These are phyloP conservation scores for Diplodia mutila DNA, from an alignment of 2,329 filamentous ascomycete species.

Conservation along the genomic window DNA sequence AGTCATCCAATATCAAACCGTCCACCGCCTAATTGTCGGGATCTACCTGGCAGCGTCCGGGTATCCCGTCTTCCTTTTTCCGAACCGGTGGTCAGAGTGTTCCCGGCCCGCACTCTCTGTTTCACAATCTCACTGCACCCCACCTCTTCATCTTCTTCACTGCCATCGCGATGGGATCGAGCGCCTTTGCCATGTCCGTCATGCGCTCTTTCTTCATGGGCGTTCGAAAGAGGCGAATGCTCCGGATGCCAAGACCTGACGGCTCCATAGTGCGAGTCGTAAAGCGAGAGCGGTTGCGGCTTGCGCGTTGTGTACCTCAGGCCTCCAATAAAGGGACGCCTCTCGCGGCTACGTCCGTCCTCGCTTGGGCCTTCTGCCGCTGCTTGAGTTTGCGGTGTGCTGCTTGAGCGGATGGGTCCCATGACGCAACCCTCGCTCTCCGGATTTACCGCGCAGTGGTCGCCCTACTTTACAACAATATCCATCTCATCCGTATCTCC, in stretches of 20 bases:
- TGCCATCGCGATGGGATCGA: background rate
- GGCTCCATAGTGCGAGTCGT: constrained; percentile 12
- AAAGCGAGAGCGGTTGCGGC: background rate
- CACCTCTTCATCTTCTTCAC: background rate
- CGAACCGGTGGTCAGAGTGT: constrained; percentile 12
- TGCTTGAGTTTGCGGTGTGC: background rate
- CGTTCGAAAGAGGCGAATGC: constrained; percentile 1
- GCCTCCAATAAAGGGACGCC: constrained; percentile 5
- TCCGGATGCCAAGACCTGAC: background rate
- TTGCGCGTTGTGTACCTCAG: constrained; percentile 5
- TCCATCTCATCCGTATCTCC: background rate
- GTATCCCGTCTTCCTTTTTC: background rate
- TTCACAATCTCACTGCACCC: constrained; percentile 9
- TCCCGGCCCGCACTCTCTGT: constrained; percentile 11
- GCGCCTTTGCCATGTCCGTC: background rate
- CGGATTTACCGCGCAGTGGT: background rate
- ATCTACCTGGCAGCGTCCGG: background rate
- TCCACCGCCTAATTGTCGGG: constrained; percentile 12
- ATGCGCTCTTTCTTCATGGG: background rate
- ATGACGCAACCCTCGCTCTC: constrained; percentile 3
- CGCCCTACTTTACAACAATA: background rate
- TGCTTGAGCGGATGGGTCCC: background rate
- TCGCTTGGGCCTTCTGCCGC: background rate
- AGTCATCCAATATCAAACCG: background rate
- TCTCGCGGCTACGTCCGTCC: constrained; percentile 1